A percentile compares a stretch with the other conserved stretches of the same genome.
phyloP scores from a whole-genome alignment of 148 eudicot species.

The Cornus kousa region DNA sequence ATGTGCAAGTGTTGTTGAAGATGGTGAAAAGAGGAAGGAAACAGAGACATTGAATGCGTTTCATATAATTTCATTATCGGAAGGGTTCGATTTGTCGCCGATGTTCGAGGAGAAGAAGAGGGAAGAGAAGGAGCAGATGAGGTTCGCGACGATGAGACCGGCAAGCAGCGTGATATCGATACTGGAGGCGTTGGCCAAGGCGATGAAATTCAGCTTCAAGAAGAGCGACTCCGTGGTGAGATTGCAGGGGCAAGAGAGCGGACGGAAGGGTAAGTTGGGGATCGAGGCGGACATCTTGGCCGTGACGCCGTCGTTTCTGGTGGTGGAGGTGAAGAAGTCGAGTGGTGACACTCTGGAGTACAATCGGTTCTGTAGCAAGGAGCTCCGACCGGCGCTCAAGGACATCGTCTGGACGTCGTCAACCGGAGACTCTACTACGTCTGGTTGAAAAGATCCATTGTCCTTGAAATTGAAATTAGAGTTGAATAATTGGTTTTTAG shows the following conservation, averaged over 20 bases:
- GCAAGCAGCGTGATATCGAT: slow-evolving; percentile 52
- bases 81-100: slow-evolving; percentile 66
- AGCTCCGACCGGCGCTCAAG: slow-evolving; percentile 65
- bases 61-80: slow-evolving; percentile 73
- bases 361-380: slow-evolving; percentile 56
- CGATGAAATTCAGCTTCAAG: slow-evolving; percentile 43
- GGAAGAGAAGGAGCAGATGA: slow-evolving; percentile 48
- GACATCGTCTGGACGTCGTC: slow-evolving; percentile 51
- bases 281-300: slow-evolving; percentile 50
- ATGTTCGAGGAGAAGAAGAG: slow-evolving; percentile 55
- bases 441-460: not conserved
- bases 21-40: slow-evolving; percentile 16
- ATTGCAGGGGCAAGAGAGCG: slow-evolving; percentile 42
- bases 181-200: slow-evolving; percentile 49
- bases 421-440: not conserved
- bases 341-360: slow-evolving; percentile 65
- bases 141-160: slow-evolving; percentile 51
- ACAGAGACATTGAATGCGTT: slow-evolving; percentile 62
- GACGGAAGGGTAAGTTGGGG: slow-evolving; percentile 58
- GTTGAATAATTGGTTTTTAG: too few relatives aligned
- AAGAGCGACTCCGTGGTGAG: slow-evolving; percentile 53
- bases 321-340: slow-evolving; percentile 67
- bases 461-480: too few relatives aligned
- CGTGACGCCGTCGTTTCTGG: slow-evolving; percentile 44
- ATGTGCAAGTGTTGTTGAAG: not conserved